Percentiles rank a stretch among this genome's conserved stretches.
Conservation (phyloP, 768 basidiomycete species). For the Boletus vermiculosoides region DNA sequence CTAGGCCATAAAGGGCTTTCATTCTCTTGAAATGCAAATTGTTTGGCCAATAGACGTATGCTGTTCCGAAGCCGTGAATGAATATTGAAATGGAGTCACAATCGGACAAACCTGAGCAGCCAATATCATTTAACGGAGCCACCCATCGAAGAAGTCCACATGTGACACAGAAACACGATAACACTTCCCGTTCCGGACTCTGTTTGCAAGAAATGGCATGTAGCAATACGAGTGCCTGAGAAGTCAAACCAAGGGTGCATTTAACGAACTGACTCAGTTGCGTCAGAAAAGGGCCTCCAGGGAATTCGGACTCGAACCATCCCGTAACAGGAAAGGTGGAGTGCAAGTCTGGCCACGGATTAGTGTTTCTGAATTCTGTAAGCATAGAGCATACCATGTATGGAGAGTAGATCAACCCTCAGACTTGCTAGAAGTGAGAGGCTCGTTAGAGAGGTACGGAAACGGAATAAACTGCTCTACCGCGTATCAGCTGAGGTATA, state of each 20-base stretch:
- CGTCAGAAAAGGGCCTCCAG: constrained; percentile 35
- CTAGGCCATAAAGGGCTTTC: constrained; percentile 37
- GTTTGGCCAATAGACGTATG: constrained; percentile 41
- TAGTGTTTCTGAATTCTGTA: not conserved
- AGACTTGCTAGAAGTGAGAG: constrained; percentile 21
- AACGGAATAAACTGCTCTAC: constrained; percentile 18
- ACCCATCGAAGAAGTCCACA: constrained; percentile 34
- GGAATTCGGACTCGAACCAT: constrained; percentile 34
- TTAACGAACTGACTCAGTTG: constrained; percentile 25
- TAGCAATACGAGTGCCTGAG: constrained; percentile 26
- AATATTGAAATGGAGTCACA: not conserved
- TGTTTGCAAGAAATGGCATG: constrained; percentile 14
- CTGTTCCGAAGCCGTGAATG: constrained; percentile 18
- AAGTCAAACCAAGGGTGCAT: constrained; percentile 23
- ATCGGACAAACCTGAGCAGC: constrained; percentile 33
- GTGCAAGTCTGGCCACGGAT: constrained; percentile 14
- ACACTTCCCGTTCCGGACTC: constrained; percentile 29
- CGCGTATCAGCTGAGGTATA: constrained; percentile 39
- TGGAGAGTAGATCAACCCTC: constrained; percentile 20
- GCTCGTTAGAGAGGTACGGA: constrained; percentile 7
- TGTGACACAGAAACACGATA: constrained; percentile 28
- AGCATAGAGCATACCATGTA: constrained; percentile 14
- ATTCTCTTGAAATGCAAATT: constrained; percentile 39
- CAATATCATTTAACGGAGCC: constrained; percentile 36
- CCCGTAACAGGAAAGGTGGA: constrained; percentile 14